phyloP scores from a whole-genome alignment of 495 filamentous ascomycete genomes.

The Neurospora sp. region DNA sequence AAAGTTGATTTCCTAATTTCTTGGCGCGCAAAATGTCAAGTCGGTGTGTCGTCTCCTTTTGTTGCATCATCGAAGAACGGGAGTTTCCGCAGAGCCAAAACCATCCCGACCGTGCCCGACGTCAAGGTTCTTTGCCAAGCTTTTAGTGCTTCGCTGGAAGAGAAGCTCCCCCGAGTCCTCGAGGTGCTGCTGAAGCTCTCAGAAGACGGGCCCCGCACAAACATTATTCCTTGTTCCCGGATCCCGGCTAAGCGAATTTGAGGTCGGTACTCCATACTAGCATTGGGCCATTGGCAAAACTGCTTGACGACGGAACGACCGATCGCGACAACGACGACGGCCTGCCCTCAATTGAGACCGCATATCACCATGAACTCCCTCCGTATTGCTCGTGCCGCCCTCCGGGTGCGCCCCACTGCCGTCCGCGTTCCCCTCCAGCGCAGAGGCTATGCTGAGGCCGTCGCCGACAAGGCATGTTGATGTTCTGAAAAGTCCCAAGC shows the following conservation, averaged over 20 bases:
- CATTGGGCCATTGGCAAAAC: constrained; percentile 22
- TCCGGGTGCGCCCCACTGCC: constrained; percentile 64
- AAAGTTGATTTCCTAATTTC: background rate
- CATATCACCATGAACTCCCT: constrained; percentile 75
- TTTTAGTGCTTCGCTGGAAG: background rate
- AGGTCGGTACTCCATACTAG: constrained; percentile 9
- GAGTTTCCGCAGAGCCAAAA: background rate
- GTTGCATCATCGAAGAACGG: background rate
- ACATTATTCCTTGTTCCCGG: constrained; percentile 22
- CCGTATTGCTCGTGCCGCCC: constrained; percentile 78
- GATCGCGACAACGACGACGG: constrained; percentile 24
- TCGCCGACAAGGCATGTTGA: constrained; percentile 56
- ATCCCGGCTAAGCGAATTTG: constrained; percentile 31
- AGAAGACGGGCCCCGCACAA: constrained; percentile 13
- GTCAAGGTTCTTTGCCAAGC: background rate
- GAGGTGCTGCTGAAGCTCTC: background rate
- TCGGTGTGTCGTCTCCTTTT: background rate
- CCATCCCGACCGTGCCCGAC: background rate
- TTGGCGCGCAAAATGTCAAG: background rate
- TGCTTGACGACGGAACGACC: constrained; percentile 22
- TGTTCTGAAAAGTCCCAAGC: constrained; percentile 3
- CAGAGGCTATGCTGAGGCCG: constrained; percentile 89
- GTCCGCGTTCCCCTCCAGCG: constrained; percentile 63
- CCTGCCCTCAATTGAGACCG: constrained; percentile 39
- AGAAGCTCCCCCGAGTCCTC: background rate